Conservation (phyloP, 2,329 filamentous ascomycete species). For the Ramularia collo-cygni region DNA sequence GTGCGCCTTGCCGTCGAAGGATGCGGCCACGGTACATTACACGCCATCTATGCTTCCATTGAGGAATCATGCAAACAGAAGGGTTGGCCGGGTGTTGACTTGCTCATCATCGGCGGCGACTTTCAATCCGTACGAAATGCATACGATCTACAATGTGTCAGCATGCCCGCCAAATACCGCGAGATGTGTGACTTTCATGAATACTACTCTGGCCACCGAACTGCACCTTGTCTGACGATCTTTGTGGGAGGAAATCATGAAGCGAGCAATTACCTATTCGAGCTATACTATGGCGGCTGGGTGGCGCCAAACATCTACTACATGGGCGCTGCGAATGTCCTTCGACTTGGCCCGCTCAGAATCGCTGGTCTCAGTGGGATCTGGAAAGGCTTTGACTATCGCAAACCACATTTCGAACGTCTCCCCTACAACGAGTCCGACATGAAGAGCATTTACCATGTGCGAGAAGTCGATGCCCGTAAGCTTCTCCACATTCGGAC, state of each 20-base stretch:
- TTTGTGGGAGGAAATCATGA: constrained; percentile 96
- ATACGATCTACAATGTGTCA: constrained; percentile 79
- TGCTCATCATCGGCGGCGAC: constrained; percentile 92
- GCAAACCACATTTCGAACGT: constrained; percentile 74
- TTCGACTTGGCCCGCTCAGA: constrained; percentile 74
- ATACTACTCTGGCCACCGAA: constrained; percentile 76
- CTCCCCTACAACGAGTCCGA: constrained; percentile 76
- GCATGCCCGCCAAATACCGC: constrained; percentile 82
- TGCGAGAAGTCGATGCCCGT: constrained; percentile 81
- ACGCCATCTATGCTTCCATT: constrained; percentile 84
- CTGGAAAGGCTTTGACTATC: constrained; percentile 87
- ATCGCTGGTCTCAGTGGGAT: constrained; percentile 91
- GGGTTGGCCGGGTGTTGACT: constrained; percentile 74
- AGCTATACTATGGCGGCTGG: constrained; percentile 96
- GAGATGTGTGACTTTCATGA: constrained; percentile 85
- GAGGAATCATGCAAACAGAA: constrained; percentile 60
- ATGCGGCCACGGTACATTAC: constrained; percentile 84
- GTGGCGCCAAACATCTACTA: constrained; percentile 97
- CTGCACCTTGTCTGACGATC: constrained; percentile 80
- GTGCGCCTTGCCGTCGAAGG: constrained; percentile 79
- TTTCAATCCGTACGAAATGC: constrained; percentile 92
- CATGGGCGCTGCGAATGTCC: constrained; percentile 82
- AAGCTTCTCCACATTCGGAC: constrained; percentile 79
- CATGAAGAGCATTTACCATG: constrained; percentile 77
- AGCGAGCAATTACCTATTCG: constrained; percentile 80